Evolutionary conservation across 2,329 filamentous ascomycete species (phyloP), one percentile per base, ranked within the genome.

Genomic region (Pseudogymnoascus sp.): DNA sequence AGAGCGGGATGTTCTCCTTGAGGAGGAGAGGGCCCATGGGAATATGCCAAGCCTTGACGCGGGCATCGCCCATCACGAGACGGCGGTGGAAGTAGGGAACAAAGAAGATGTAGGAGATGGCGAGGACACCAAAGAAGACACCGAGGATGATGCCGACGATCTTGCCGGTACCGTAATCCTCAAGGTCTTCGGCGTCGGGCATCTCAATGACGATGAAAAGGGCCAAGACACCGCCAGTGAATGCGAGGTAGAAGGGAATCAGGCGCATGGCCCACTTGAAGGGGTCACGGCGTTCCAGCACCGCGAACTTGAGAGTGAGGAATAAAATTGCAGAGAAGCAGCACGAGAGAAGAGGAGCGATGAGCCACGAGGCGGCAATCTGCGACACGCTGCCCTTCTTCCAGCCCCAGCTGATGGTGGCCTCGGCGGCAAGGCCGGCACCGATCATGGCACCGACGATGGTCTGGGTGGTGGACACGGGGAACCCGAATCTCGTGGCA

Each of bases 401-500:
- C 76, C 76, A 79, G 15, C 67, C 72, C 74, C 74, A 76, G 57
- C 71, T 67, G 61, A 76, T 69, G 8, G 66, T 60, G 28, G 66
- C 61, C 19, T 70, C 67, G 38, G 73, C 68, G 6, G 70, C 70
- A 45, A 45, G 10, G 3, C 38, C 38, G 6, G 21, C 10, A 13
- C 38, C 38, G n/a, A 45, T n/a, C 15, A 23, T n/a, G 15, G 38
- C 38, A 5, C 38, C 38, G 3, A 23, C 8, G 10, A 45, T 15
- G 10, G 15, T 19, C 10, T 45, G 38, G 10, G 38, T 45, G n/a
- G 83, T 86, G 2, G 82, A 84, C 26, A 86, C 77, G 2, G 83
- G 83, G 1, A 86, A 78, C 59, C 78, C 74, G 82, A 81, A 1
- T 84, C 6, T 28, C 26, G 26, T 85, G 58, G 83, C 83, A 65